Percentiles rank a stretch among this genome's conserved stretches.
phyloP scores from a whole-genome alignment of 2,329 filamentous ascomycete genomes.

The Monilinia aucupariae region DNA sequence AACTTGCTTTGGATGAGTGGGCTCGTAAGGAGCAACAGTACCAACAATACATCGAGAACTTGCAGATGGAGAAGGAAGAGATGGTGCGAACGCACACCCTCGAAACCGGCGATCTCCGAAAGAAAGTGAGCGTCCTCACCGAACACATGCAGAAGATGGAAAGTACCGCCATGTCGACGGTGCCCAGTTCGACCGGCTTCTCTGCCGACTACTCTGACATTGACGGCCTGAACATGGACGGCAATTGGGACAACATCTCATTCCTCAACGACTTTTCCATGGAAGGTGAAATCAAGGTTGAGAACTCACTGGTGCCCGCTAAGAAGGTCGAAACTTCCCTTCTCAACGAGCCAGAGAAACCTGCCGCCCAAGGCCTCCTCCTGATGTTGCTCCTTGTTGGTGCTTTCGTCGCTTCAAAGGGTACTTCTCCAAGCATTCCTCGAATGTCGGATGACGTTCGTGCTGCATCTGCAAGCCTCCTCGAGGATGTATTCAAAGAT shows the following conservation, averaged over 20 bases:
- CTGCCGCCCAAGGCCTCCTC: constrained; percentile 73
- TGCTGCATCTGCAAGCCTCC: constrained; percentile 68
- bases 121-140: constrained; percentile 80
- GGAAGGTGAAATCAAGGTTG: constrained; percentile 57
- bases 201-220: constrained; percentile 72
- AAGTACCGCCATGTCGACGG: constrained; percentile 48
- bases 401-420: constrained; percentile 89
- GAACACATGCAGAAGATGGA: constrained; percentile 68
- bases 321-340: constrained; percentile 49
- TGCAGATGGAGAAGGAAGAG: constrained; percentile 86
- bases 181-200: constrained; percentile 57
- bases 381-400: constrained; percentile 96
- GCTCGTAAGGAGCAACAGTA: constrained; percentile 68
- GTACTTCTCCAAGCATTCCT: constrained; percentile 65
- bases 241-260: constrained; percentile 75
- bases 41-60: constrained; percentile 66
- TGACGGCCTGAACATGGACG: constrained; percentile 75
- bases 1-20: constrained; percentile 64
- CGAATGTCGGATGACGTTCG: constrained; percentile 76
- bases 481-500: constrained; percentile 78
- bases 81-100: constrained; percentile 82
- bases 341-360: constrained; percentile 51
- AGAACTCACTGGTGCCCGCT: constrained; percentile 45
- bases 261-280: constrained; percentile 68
- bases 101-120: constrained; percentile 85